A percentile compares a stretch with the other conserved stretches of the same genome.
phyloP scores from a whole-genome alignment of 306 rosid genomes.

The Luffa acutangula region DNA sequence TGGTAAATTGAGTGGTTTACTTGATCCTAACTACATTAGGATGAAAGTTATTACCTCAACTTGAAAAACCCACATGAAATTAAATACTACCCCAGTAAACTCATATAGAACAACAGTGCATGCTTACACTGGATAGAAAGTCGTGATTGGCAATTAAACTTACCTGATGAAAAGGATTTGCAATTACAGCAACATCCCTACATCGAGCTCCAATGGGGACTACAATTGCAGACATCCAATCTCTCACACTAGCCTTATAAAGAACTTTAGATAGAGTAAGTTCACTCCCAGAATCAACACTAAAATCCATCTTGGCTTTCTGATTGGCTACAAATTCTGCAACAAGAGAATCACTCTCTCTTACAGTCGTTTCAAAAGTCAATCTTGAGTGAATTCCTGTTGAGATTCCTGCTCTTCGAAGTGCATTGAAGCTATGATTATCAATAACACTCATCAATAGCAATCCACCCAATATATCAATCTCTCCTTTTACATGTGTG shows the following conservation, averaged over 20 bases:
- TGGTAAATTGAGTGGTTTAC: background rate
- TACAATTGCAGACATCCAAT: conserved; percentile 57
- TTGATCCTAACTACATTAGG: background rate
- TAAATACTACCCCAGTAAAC: background rate
- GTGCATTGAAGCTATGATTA: conserved; percentile 28
- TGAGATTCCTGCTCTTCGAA: conserved; percentile 45
- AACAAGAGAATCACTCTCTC: conserved; percentile 40
- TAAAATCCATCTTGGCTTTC: conserved; percentile 19
- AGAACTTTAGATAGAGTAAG: conserved; percentile 60
- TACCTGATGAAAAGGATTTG: conserved; percentile 56
- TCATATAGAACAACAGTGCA: background rate
- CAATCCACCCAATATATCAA: conserved; percentile 59
- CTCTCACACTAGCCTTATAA: conserved; percentile 34
- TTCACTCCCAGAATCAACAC: conserved; percentile 28
- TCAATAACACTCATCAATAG: conserved; percentile 29
- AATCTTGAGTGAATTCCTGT: conserved; percentile 60
- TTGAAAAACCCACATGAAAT: background rate
- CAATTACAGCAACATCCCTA: conserved; percentile 53
- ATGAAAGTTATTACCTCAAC: background rate
- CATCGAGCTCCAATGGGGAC: conserved; percentile 78
- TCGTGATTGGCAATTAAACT: background rate
- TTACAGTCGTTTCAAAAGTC: conserved; percentile 51
- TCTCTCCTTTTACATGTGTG: conserved; percentile 56
- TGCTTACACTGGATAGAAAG: background rate
- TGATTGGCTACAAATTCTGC: conserved; percentile 60